Evolutionary conservation across 805 yeast genomes (phyloP), one percentile per base, ranked within the genome.

Genomic region (Suhomyces sp.): DNA sequence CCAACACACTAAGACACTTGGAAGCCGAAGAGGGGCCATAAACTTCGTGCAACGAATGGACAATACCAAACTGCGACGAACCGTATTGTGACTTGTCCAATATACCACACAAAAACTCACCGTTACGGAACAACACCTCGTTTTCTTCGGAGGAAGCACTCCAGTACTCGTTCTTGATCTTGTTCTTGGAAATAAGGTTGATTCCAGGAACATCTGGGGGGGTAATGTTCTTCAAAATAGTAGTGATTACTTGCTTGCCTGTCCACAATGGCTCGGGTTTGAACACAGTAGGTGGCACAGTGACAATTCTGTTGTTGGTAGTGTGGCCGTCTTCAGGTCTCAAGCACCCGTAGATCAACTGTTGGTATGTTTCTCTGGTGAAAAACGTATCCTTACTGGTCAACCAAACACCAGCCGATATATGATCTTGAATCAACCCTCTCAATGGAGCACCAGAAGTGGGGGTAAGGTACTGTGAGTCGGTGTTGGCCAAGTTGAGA

Each of bases 371-470:
- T 61, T 91, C 97, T 63, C 96, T 81, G 10, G 93, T 85, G 78
- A 93, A 93, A 67, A 90, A 89, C 31, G 92, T 75, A 65, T 96
- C 98, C 72, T 92, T 90, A 71, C 77, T 90, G 6, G 99, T 94
- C 65, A 94, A 79, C 98, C 98, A 94, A 41, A 96, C 97, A 77
- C 99, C 99, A 7, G 98, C 98, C 63, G 96, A 86, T 73, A 94
- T 91, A 67, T 96, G 99, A 77, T 94, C 99, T 78, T 94, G 99
- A 72, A 96, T 96, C 70, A 94, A 80, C 74, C 99, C 99, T 82
- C 99, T 88, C 57, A 96, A 86, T 33, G 99, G 99, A 53, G 96
- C 80, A 68, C 99, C 99, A 10, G 97, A 90, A 17, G 99, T 94
- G 47, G 99, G 99, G 4, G 99, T 93, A 68, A 94, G 79, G 71